Conservation (phyloP, 106 monocot genomes). For the Amphibolis antarctica region DNA sequence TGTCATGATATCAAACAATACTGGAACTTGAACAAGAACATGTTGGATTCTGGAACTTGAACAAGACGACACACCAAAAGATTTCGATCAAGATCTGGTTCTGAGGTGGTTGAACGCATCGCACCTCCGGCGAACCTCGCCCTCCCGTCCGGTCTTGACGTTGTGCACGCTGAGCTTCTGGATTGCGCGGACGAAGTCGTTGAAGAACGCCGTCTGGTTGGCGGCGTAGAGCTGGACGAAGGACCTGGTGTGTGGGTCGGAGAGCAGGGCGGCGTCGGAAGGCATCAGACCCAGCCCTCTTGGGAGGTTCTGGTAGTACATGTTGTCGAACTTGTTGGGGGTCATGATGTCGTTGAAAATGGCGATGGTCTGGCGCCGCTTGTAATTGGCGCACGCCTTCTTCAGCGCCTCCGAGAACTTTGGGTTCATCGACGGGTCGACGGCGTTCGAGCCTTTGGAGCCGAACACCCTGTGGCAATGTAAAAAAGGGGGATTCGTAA, state of each 20-base stretch:
- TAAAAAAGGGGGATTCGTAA: not conserved
- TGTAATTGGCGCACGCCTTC: conserved; percentile 9
- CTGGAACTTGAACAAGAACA: too few species aligned
- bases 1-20: too few species aligned
- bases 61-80: too few species aligned
- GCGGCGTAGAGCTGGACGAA: conserved; percentile 13
- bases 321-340: conserved; percentile 23
- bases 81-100: not conserved
- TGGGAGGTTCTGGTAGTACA: conserved; percentile 15
- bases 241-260: conserved; percentile 9
- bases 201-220: conserved; percentile 17
- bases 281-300: conserved; percentile 17
- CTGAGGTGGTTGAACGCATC: conserved; percentile 12
- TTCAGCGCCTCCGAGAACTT: conserved; percentile 4
- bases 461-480: conserved; percentile 4
- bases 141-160: conserved; percentile 17
- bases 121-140: conserved; percentile 23
- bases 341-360: conserved; percentile 19
- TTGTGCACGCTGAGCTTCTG: conserved; percentile 13
- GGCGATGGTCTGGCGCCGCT: conserved; percentile 4
- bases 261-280: conserved; percentile 8
- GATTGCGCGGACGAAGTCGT: conserved; percentile 16
- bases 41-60: too few species aligned
- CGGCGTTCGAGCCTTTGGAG: not conserved
- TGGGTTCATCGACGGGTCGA: conserved; percentile 15